phyloP scores from a whole-genome alignment of 2,329 filamentous ascomycete genomes.

The Endothia cerciana region DNA sequence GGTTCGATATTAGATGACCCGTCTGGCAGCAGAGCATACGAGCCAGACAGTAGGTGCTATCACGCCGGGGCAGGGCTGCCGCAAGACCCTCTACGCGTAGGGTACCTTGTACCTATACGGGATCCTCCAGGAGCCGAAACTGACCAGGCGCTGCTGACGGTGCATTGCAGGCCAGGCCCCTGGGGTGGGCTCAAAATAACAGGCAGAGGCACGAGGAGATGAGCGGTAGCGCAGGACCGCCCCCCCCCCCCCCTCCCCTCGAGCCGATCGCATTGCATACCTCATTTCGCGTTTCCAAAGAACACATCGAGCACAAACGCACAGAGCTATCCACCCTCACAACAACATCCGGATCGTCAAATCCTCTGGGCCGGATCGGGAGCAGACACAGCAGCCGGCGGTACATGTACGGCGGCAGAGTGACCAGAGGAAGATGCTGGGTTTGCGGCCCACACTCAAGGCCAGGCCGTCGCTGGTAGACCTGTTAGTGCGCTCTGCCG shows the following conservation, averaged over 20 bases:
- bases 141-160: neutral
- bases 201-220: neutral
- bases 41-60: too few species aligned
- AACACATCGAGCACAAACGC: neutral
- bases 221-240: neutral
- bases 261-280: conserved; percentile 2
- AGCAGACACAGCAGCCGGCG: conserved; percentile 7
- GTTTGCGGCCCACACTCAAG: conserved; percentile 54
- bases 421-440: conserved; percentile 47
- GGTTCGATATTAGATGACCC: too few species aligned
- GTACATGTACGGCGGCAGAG: neutral
- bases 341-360: neutral
- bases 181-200: conserved; percentile 11
- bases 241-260: neutral
- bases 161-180: conserved; percentile 2
- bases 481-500: conserved; percentile 46
- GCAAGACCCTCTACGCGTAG: too few species aligned
- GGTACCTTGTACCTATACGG: neutral
- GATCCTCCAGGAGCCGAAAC: conserved; percentile 5
- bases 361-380: neutral
- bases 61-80: too few species aligned
- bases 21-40: too few species aligned
- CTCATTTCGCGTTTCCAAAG: neutral
- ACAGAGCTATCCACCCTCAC: neutral
- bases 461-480: conserved; percentile 59